These are phyloP conservation scores for Kitagawia praeruptora DNA, from an alignment of 129 eudicot genomes.

Conservation along the genomic window DNA sequence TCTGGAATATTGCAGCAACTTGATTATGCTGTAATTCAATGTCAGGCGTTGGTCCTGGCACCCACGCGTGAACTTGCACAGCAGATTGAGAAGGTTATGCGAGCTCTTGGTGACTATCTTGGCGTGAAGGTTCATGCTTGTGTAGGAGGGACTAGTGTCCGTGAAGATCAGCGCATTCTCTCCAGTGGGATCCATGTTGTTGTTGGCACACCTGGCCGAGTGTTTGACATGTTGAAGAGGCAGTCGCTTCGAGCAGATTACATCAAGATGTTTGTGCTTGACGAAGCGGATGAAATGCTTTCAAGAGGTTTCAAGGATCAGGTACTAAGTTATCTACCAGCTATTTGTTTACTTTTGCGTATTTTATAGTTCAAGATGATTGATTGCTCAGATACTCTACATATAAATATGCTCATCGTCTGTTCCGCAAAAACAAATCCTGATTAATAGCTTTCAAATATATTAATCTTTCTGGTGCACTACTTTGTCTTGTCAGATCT, in stretches of 20 bases:
- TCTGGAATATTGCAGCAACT: constrained; percentile 1
- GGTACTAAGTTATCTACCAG: constrained; percentile 2
- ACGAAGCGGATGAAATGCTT: constrained; percentile 37
- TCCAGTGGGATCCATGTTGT: constrained; percentile 29
- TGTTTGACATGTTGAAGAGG: constrained; percentile 28
- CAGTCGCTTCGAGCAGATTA: constrained; percentile 20
- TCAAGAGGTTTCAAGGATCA: constrained; percentile 32
- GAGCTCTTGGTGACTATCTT: constrained; percentile 4
- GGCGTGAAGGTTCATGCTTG: constrained; percentile 2
- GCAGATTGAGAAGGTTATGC: constrained; percentile 4
- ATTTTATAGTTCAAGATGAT: neutral
- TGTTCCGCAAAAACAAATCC: neutral
- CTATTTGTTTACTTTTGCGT: neutral
- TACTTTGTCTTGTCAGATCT: constrained; percentile 20
- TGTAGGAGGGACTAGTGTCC: constrained; percentile 2
- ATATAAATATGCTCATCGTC: too few relatives aligned
- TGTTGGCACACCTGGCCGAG: constrained; percentile 30
- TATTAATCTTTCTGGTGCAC: neutral
- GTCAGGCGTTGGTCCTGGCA: neutral
- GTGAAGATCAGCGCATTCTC: constrained; percentile 26
- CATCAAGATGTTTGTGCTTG: constrained; percentile 29
- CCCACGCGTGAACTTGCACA: constrained; percentile 3
- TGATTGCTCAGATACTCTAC: too few relatives aligned
- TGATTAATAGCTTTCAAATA: neutral
- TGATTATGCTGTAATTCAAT: neutral